Conservation (phyloP, 352 stramenopile species). For the Globisporangium emineosum region DNA sequence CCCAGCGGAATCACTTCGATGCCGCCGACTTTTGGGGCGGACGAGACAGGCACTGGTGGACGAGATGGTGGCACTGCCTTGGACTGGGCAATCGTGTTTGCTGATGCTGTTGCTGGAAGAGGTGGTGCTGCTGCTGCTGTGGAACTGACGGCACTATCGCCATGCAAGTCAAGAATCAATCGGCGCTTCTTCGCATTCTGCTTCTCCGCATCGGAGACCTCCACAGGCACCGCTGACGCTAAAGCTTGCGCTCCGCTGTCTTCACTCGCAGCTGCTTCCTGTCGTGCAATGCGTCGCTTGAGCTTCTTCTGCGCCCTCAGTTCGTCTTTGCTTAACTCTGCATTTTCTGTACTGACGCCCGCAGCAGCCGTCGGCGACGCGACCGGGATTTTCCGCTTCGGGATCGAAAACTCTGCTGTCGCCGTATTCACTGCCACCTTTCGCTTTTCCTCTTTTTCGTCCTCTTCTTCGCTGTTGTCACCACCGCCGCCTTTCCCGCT, state of each 20-base stretch:
- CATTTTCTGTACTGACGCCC: neutral
- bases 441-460: constrained; percentile 11
- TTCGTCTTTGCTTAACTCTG: neutral
- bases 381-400: constrained; percentile 25
- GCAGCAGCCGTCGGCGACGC: neutral
- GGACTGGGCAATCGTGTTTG: neutral
- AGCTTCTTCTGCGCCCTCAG: constrained; percentile 13
- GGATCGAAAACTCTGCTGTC: constrained; percentile 28
- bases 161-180: constrained; percentile 8
- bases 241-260: neutral
- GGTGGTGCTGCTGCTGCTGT: neutral
- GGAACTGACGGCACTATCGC: neutral
- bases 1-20: constrained; percentile 58
- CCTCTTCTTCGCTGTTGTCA: constrained; percentile 1
- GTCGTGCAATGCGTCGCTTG: constrained; percentile 8
- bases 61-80: neutral
- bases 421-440: constrained; percentile 11
- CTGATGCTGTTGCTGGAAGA: neutral
- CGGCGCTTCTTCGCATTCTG: constrained; percentile 23
- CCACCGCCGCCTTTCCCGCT: constrained; percentile 20
- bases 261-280: constrained; percentile 1
- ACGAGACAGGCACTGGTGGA: neutral
- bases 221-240: neutral
- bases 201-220: constrained; percentile 3
- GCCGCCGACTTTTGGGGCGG: constrained; percentile 11